A percentile compares a stretch with the other conserved stretches of the same genome.
Evolutionary conservation across 2,329 filamentous ascomycete genomes (phyloP).

Genomic region (Stemphylium beticola): DNA sequence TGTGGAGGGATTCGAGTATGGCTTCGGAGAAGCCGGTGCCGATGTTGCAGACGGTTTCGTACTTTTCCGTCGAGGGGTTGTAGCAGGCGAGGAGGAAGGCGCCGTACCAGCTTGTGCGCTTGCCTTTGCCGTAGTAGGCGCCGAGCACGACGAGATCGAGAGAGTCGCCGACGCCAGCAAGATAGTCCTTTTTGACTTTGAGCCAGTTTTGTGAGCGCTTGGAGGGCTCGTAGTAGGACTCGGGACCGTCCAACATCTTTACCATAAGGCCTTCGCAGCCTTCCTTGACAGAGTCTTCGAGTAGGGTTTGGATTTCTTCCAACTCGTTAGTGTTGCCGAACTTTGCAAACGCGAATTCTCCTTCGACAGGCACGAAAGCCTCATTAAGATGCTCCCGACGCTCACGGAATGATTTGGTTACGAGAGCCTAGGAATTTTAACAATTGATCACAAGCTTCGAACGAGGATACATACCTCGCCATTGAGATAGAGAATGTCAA

Average conservation of each 20-base stretch:
- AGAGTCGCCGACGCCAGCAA: constrained; percentile 90
- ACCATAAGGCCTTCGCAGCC: constrained; percentile 99
- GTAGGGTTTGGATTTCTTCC: constrained; percentile 88
- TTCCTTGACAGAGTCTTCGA: constrained; percentile 94
- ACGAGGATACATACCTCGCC: constrained; percentile 65
- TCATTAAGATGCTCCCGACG: constrained; percentile 75
- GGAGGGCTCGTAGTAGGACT: constrained; percentile 94
- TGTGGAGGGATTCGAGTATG: constrained; percentile 86
- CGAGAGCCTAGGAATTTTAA: constrained; percentile 64
- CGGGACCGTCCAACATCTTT: constrained; percentile 94
- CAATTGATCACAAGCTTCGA: neutral
- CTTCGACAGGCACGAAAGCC: constrained; percentile 79
- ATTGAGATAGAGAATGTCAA: constrained; percentile 92
- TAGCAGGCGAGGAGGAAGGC: constrained; percentile 96
- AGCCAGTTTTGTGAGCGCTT: constrained; percentile 98
- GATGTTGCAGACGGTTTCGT: constrained; percentile 98
- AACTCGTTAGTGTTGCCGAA: constrained; percentile 86
- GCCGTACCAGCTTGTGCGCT: constrained; percentile 93
- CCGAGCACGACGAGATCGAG: constrained; percentile 95
- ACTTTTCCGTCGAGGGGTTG: constrained; percentile 78
- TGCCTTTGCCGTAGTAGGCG: constrained; percentile 92
- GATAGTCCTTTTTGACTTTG: constrained; percentile 98
- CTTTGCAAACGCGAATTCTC: constrained; percentile 90
- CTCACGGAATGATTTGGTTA: constrained; percentile 85
- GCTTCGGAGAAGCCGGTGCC: constrained; percentile 96